A percentile compares a stretch with the other conserved stretches of the same genome.
These are phyloP conservation scores for Metschnikowia cubensis DNA, from an alignment of 805 yeast species.

Conservation along the genomic window DNA sequence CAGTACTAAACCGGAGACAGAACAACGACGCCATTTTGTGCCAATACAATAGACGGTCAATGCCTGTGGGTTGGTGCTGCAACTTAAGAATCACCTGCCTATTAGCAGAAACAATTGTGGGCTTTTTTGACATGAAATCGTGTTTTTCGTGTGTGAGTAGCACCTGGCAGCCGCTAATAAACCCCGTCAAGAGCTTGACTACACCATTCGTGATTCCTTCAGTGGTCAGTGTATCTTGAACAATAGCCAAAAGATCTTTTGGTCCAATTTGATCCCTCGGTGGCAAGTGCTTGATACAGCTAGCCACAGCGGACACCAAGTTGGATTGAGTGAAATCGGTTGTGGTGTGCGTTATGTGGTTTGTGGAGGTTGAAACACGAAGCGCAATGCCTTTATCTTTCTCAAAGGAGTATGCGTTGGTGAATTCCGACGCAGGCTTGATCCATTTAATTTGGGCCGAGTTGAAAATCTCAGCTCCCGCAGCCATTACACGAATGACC, in stretches of 20 bases:
- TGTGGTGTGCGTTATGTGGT: conserved; percentile 15
- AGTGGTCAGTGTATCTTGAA: conserved; percentile 17
- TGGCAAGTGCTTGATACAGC: conserved; percentile 47
- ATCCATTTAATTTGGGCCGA: not conserved
- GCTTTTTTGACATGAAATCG: conserved; percentile 12
- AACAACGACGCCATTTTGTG: conserved; percentile 43
- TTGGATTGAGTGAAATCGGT: conserved; percentile 46
- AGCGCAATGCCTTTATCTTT: conserved; percentile 39
- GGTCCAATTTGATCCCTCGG: conserved; percentile 30
- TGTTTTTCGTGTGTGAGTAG: conserved; percentile 18
- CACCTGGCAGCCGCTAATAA: conserved; percentile 30
- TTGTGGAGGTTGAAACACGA: conserved; percentile 19
- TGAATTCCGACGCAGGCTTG: conserved; percentile 13
- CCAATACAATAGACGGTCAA: conserved; percentile 24
- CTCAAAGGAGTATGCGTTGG: conserved; percentile 27
- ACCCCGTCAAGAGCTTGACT: conserved; percentile 36
- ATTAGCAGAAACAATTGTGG: conserved; percentile 11
- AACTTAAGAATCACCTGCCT: conserved; percentile 18
- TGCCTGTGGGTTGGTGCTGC: conserved; percentile 8
- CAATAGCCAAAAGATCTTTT: conserved; percentile 23
- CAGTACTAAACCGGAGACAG: conserved; percentile 44
- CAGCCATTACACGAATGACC: not conserved
- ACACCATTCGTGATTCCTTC: conserved; percentile 29
- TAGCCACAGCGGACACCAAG: conserved; percentile 50
- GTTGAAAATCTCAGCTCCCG: not conserved